Evolutionary conservation across 345 rosid genomes (phyloP), one percentile per base, ranked within the genome.

Genomic region (Corchorus olitorius): DNA sequence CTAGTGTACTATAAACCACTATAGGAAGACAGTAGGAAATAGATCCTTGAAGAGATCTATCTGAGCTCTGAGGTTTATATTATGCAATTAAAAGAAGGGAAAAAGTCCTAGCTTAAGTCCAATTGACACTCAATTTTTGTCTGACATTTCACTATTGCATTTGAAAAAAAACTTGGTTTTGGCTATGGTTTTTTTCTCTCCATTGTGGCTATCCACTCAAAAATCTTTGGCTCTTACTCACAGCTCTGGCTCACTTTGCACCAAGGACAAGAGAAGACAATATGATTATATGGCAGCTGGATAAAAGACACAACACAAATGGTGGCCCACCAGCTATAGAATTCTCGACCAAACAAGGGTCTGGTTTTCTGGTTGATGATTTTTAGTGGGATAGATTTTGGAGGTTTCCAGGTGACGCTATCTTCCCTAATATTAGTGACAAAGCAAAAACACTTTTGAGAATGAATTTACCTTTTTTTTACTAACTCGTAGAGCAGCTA

Each of bases 281-380:
- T 70, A 70, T 70, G 60, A 52, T 70, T 50, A 52, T 70, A 70
- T 70, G 73, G 73, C 74, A 70, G 48, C 43, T 70, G 39, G 61
- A 70, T 70, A 58, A 68, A 70, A 70, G 61, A 52, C 61, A 34
- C 5, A 55, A 67, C 72, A n/a, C 62, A 35, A 19, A 35, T 35
- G 62, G 48, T 35, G 74, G 61, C 48, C 74, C 74, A 70, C 74
- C 22, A 35, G 73, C 45, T 70, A 9, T 11, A 34, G 60, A 69
- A 27, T 27, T 15, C 16, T 34, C 27, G n/a, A 52, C 60, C 17
- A 53, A 35, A 5, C 74, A 70, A 62, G 74, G 74, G 74, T 70
- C 62, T 35, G 49, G 35, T 34, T 50, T 27, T 27, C 27, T 27
- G 27, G 27, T 27, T 27, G 16, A 53, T 53, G 48, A 70, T 53